Evolutionary conservation across 495 filamentous ascomycete genomes (phyloP), one percentile per base, ranked within the genome.

Genomic region (Penicillium lividum): DNA sequence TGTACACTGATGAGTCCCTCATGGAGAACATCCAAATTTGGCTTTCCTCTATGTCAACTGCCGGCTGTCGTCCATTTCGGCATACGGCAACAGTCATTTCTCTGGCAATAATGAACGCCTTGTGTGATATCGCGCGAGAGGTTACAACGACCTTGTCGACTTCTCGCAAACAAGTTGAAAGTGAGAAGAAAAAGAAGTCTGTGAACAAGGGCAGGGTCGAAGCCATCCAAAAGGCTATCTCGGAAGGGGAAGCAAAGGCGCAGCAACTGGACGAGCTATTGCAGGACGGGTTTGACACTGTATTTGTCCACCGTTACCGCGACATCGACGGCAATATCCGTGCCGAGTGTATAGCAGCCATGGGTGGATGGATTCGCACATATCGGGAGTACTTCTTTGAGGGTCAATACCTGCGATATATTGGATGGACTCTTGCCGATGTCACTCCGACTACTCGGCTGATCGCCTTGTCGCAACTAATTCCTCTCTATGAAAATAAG

Each of bases 371-470:
- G 94, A 92, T 98, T 64, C 81, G 83, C 60, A 84, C 80, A 15
- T 85, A 94, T 38, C 89, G 92, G 7, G 89, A 92, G 42, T 79
- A 89, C 50, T 98, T 96, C 75, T 90, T 96, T 69, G 87, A 96
- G 56, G 88, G 89, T 4, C 79, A 84, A 58, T 95, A 96, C 68
- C 77, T 98, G 43, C 89, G 94, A 33, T 98, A 98, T 64, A 79
- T 98, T 10, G 94, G 94, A 40, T 98, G 94, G 93, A 86, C 94
- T 57, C 80, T 98, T 27, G 93, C 92, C 3, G 94, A 98, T 69
- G 74, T 83, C 1, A 77, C 83, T 40, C 74, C 84, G 3, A 77
- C 83, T 7, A 90, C 88, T 1, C 80, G 94, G 44, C 75, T 84
- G 11, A 91, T 93, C 64, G 88, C 91, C 10, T 68, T 98, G n/a